Percentiles rank a stretch among this genome's conserved stretches.
Evolutionary conservation across 192 early-diverging fungal species (phyloP).

Genomic region (Glomus cerebriforme): DNA sequence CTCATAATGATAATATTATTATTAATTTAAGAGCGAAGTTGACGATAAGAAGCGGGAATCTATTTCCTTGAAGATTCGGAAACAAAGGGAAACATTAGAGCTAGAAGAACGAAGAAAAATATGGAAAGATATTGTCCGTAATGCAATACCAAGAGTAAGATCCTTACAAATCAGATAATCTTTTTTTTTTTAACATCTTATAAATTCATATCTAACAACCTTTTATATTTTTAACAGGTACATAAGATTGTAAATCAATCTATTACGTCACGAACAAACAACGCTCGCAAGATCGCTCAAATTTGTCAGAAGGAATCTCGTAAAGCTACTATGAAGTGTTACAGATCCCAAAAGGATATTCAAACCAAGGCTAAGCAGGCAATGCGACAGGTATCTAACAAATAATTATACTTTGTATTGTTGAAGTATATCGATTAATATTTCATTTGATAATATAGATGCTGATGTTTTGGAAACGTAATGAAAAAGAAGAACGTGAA

Average conservation of each 20-base stretch:
- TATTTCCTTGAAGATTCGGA: constrained; percentile 30
- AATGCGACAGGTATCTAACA: constrained; percentile 52
- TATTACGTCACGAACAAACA: constrained; percentile 50
- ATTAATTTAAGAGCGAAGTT: constrained; percentile 22
- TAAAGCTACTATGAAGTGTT: constrained; percentile 53
- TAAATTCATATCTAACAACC: not conserved
- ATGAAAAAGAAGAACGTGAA: constrained; percentile 90
- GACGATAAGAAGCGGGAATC: not conserved
- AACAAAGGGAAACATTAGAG: constrained; percentile 29
- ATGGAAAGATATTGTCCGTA: constrained; percentile 41
- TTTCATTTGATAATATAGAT: constrained; percentile 50
- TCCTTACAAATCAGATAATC: not conserved
- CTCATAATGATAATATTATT: not conserved
- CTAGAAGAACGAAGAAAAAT: constrained; percentile 36
- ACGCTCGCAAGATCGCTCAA: constrained; percentile 71
- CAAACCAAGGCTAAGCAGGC: constrained; percentile 64
- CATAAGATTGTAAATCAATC: constrained; percentile 51
- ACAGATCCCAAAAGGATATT: constrained; percentile 63
- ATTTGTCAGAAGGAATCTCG: constrained; percentile 74
- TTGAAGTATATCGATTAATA: not conserved
- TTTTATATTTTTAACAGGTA: constrained; percentile 37
- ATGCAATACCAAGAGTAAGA: constrained; percentile 45
- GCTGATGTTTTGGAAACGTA: constrained; percentile 88
- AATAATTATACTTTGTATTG: not conserved
- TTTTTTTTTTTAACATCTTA: constrained; percentile 17